Conservation (phyloP, 176 grass and related monocot species). For the Carex pumila region DNA sequence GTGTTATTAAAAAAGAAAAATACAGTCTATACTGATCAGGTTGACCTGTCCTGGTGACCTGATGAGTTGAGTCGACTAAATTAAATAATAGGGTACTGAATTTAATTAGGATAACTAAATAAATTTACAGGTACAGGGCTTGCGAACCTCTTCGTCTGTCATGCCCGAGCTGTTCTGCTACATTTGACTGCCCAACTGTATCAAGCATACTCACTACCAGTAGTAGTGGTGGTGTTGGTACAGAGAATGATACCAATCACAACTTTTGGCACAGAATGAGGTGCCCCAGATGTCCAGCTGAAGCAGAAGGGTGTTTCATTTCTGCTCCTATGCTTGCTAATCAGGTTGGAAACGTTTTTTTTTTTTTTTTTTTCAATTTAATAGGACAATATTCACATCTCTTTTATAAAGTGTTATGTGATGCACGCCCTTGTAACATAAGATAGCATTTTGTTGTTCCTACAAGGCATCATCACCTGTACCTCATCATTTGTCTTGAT, state of each 20-base stretch:
- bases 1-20: neutral
- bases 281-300: slow-evolving; percentile 79
- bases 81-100: slow-evolving; percentile 1
- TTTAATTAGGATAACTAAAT: slow-evolving; percentile 25
- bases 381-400: neutral
- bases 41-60: neutral
- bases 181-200: slow-evolving; percentile 72
- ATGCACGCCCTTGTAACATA: neutral
- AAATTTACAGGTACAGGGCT: slow-evolving; percentile 62
- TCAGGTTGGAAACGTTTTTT: slow-evolving; percentile 41
- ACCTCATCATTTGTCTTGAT: neutral
- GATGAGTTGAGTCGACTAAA: neutral
- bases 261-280: slow-evolving; percentile 80
- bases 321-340: slow-evolving; percentile 70
- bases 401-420: neutral
- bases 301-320: slow-evolving; percentile 39
- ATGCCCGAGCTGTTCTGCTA: slow-evolving; percentile 76
- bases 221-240: slow-evolving; percentile 25
- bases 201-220: slow-evolving; percentile 61
- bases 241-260: slow-evolving; percentile 33
- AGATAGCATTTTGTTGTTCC: neutral
- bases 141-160: slow-evolving; percentile 76
- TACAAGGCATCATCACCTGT: neutral
- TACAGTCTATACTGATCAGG: neutral
- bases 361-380: neutral